These are phyloP conservation scores for Aspergillus novofumigatus DNA, from an alignment of 2,329 filamentous ascomycete genomes.

Conservation along the genomic window DNA sequence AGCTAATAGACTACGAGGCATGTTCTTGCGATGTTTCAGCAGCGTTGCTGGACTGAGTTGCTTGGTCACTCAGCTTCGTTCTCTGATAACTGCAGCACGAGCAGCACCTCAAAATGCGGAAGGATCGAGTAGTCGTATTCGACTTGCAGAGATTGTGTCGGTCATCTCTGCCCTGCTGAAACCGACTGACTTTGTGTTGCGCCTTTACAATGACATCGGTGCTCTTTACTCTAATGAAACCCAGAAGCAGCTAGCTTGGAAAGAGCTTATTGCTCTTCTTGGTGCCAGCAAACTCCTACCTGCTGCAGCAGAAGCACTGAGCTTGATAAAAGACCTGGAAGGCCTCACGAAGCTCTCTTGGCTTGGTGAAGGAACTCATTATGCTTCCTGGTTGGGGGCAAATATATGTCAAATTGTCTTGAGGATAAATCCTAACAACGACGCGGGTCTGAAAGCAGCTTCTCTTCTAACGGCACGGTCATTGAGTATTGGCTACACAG, in stretches of 20 bases:
- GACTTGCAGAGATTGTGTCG: constrained; percentile 34
- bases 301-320: constrained; percentile 52
- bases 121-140: constrained; percentile 30
- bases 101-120: constrained; percentile 25
- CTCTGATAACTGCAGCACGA: constrained; percentile 44
- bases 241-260: constrained; percentile 57
- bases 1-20: constrained; percentile 33
- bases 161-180: constrained; percentile 41
- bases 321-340: constrained; percentile 31
- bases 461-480: constrained; percentile 53
- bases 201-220: constrained; percentile 45
- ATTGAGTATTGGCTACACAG: constrained; percentile 67
- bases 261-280: constrained; percentile 56
- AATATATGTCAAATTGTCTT: constrained; percentile 52
- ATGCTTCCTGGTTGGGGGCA: constrained; percentile 66
- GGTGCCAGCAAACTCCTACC: constrained; percentile 59
- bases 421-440: constrained; percentile 37
- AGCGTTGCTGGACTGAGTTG: constrained; percentile 76
- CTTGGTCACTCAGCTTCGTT: constrained; percentile 64
- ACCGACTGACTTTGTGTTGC: constrained; percentile 38
- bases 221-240: constrained; percentile 36
- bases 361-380: constrained; percentile 62
- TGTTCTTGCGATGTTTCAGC: constrained; percentile 60
- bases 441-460: constrained; percentile 29
- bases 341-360: constrained; percentile 44